Evolutionary conservation across 1,139 yeast species (phyloP), one percentile per base, ranked within the genome.

Genomic region (Geotrichum restrictum): DNA sequence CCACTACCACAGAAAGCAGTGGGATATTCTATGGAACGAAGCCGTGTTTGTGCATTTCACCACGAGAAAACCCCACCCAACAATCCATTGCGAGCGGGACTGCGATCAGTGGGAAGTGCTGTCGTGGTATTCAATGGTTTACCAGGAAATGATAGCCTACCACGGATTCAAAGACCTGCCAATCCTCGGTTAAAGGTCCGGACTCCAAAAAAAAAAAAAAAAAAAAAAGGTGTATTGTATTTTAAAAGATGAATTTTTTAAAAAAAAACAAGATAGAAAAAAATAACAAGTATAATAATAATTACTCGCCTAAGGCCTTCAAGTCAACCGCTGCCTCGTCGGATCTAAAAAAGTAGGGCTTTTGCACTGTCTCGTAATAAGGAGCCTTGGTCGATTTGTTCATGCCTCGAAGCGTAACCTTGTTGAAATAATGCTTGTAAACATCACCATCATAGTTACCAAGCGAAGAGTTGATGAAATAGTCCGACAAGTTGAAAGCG

Each of bases 401-500:
- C 31, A 72, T 71, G 57, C 69, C 69, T 45, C 60, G 61, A 37
- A 61, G 62, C 52, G 62, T 62, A 31, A 73, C 74, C 63, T 72
- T 72, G 49, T 64, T 65, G 57, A 71, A 72, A 63, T 89, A 89
- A 70, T 87, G 82, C 68, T 83, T 83, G 74, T 89, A 91, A 53
- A 88, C 83, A 68, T 89, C 85, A 60, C 98, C 98, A 64, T 88
- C 83, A 70, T 79, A 85, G 63, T 76, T 78, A 57, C 97, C 98
- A 58, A 91, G 78, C 33, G 96, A 84, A 1, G 97, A 81, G 72
- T 89, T 88, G 67, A 91, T 78, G 72, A 85, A 79, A 73, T 80
- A 86, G 71, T 91, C 97, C 36, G 91, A 81, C 65, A 85, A 78
- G 72, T 85, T 83, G 78, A 91, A 91, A 4, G 96, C 79, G 71